Conservation (phyloP, 2,329 filamentous ascomycete genomes). For the Verticillium albo-atrum region DNA sequence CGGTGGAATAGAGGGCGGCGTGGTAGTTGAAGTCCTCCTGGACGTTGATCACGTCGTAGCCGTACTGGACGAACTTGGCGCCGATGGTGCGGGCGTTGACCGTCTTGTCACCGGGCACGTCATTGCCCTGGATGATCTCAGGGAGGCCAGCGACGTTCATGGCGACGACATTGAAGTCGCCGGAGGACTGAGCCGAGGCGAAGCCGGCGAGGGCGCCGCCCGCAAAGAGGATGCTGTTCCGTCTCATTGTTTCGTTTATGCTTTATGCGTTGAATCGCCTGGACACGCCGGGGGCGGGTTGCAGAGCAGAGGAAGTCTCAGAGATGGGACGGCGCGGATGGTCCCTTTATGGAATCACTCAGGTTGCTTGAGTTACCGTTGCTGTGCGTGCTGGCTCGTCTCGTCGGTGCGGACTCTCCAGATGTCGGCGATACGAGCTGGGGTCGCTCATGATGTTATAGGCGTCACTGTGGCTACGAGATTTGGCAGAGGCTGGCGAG, state of each 20-base stretch:
- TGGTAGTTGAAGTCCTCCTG: conserved; percentile 72
- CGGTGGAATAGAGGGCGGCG: conserved; percentile 55
- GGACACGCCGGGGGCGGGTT: not conserved
- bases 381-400: no score
- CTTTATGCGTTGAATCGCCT: not conserved
- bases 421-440: not conserved
- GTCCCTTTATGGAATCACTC: not conserved
- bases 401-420: no score
- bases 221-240: conserved; percentile 2
- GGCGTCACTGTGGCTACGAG: not conserved
- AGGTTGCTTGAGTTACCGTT: no score
- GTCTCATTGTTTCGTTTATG: not conserved
- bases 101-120: conserved; percentile 56
- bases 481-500: not conserved
- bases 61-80: conserved; percentile 48
- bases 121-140: conserved; percentile 51
- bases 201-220: conserved; percentile 3
- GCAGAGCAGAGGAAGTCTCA: not conserved
- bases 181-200: conserved; percentile 11
- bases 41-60: conserved; percentile 58
- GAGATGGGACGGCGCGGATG: not conserved
- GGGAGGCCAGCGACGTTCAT: conserved; percentile 61
- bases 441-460: not conserved
- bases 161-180: conserved; percentile 46
- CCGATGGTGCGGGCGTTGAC: conserved; percentile 55